Evolutionary conservation across 2,329 filamentous ascomycete species (phyloP).

Genomic region (Trichoderma endophyticum): DNA sequence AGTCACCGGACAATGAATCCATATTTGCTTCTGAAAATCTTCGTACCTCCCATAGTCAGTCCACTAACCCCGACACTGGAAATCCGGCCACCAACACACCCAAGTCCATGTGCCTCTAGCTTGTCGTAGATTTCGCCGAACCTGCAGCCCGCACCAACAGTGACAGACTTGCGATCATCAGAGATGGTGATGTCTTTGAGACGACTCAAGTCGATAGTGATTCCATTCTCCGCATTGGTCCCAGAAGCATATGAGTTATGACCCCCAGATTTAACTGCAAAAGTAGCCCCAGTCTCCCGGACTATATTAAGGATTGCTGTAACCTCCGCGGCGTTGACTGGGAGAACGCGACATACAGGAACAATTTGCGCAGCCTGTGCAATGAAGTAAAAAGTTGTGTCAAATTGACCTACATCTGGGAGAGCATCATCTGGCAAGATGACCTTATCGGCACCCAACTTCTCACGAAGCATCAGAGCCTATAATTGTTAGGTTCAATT

Average conservation of each 20-base stretch:
- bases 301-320: neutral
- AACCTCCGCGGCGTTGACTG: neutral
- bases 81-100: neutral
- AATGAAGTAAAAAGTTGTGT: neutral
- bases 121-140: neutral
- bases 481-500: neutral
- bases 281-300: neutral
- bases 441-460: neutral
- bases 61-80: neutral
- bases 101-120: neutral
- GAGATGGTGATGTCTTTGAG: neutral
- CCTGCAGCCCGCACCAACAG: neutral
- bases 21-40: neutral
- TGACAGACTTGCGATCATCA: neutral
- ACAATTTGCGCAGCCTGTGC: neutral
- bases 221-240: neutral
- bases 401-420: neutral
- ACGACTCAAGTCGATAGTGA: neutral
- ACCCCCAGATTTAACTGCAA: neutral
- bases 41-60: neutral
- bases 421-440: neutral
- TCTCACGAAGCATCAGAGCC: neutral
- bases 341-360: neutral
- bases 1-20: neutral
- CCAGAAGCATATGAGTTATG: neutral